Evolutionary conservation across 140 eudicot genomes (phyloP).

Genomic region (Senecio squalidus): DNA sequence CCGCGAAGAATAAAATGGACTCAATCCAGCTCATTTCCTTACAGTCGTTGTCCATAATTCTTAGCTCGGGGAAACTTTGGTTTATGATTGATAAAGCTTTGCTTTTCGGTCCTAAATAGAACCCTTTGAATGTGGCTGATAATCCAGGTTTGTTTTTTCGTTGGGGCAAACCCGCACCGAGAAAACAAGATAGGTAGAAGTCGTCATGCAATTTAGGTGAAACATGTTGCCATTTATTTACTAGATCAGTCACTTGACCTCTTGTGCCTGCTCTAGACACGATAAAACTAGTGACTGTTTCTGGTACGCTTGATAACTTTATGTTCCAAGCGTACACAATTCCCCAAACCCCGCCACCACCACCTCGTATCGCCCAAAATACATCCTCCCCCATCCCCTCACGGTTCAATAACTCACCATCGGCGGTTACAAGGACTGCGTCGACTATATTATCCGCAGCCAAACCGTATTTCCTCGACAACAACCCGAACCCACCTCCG

Average conservation of each 20-base stretch:
- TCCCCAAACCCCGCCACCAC: constrained; percentile 79
- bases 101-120: constrained; percentile 49
- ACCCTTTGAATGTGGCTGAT: constrained; percentile 61
- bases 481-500: constrained; percentile 83
- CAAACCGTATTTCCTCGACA: constrained; percentile 67
- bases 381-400: constrained; percentile 74
- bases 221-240: constrained; percentile 63
- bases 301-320: constrained; percentile 39
- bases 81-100: constrained; percentile 33
- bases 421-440: constrained; percentile 48
- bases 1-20: constrained; percentile 59
- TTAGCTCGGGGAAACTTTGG: constrained; percentile 46
- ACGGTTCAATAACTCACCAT: constrained; percentile 48
- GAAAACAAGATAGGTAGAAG: constrained; percentile 46
- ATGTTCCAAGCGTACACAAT: constrained; percentile 69
- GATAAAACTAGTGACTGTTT: constrained; percentile 50
- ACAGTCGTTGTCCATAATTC: constrained; percentile 37
- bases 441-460: constrained; percentile 86
- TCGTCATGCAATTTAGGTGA: constrained; percentile 50
- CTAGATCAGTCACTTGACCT: constrained; percentile 29
- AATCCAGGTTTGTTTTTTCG: constrained; percentile 27
- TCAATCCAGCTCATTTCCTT: constrained; percentile 75
- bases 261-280: constrained; percentile 51
- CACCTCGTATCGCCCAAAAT: constrained; percentile 87
- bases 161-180: constrained; percentile 49